These are phyloP conservation scores for Austroboletus niveus DNA, from an alignment of 1,284 basidiomycete genomes.

Conservation along the genomic window DNA sequence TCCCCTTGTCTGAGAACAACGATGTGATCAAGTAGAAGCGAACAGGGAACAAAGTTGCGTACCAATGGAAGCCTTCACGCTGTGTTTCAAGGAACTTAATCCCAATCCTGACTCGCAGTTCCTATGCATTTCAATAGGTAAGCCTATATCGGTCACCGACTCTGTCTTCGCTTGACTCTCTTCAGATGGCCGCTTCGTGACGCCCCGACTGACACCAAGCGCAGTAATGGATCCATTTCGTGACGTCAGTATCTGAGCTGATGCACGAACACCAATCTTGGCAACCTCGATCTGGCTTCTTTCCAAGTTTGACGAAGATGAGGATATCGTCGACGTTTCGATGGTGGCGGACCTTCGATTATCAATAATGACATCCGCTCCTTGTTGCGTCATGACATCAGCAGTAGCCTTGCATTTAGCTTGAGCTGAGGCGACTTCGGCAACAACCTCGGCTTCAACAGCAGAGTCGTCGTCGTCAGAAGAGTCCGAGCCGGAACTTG, in stretches of 20 bases:
- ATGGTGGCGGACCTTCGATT: conserved; percentile 6
- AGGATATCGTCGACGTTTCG: conserved; percentile 19
- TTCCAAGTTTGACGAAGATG: conserved; percentile 23
- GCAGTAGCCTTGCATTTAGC: conserved; percentile 2
- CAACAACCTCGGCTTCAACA: conserved; percentile 33
- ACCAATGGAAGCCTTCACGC: conserved; percentile 71
- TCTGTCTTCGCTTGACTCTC: conserved; percentile 6
- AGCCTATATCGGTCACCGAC: conserved; percentile 21
- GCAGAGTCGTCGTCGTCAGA: conserved; percentile 26
- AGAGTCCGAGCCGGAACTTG: conserved; percentile 14
- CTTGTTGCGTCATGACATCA: conserved; percentile 18
- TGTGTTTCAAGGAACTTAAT: conserved; percentile 51
- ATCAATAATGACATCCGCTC: background rate
- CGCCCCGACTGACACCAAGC: conserved; percentile 11
- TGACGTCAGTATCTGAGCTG: conserved; percentile 28
- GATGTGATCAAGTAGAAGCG: background rate
- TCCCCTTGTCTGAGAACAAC: conserved; percentile 39
- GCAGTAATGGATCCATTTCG: conserved; percentile 23
- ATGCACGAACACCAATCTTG: conserved; percentile 25
- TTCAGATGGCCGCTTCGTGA: conserved; percentile 9
- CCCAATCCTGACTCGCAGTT: conserved; percentile 24
- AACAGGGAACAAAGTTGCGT: conserved; percentile 15
- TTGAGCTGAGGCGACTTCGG: conserved; percentile 27
- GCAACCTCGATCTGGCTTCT: conserved; percentile 31
- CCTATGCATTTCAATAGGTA: conserved; percentile 25